phyloP scores from a whole-genome alignment of 805 yeast genomes.

The Ogataea naganishii region DNA sequence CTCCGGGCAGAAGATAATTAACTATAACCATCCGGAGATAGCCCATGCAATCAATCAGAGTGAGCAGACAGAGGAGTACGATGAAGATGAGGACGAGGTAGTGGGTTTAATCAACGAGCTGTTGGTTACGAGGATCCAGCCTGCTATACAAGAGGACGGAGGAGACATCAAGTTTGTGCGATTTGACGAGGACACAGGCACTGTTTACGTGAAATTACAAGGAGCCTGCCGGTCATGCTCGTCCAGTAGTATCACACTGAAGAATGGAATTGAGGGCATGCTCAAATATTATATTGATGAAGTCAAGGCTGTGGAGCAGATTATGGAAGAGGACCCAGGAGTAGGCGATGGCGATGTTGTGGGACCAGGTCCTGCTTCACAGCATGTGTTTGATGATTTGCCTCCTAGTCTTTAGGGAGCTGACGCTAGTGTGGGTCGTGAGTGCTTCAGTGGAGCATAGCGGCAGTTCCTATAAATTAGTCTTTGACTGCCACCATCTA shows the following conservation, averaged over 20 bases:
- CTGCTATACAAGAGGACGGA: conserved; percentile 98
- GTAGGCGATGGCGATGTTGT: conserved; percentile 28
- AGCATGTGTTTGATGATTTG: conserved; percentile 15
- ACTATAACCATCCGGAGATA: conserved; percentile 25
- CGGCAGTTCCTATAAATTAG: no score
- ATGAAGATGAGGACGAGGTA: conserved; percentile 70
- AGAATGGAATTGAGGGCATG: conserved; percentile 97
- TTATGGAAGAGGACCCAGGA: conserved; percentile 78
- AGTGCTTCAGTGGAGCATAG: background rate
- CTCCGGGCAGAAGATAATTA: conserved; percentile 48
- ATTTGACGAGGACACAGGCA: conserved; percentile 78
- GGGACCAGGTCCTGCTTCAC: conserved; percentile 6
- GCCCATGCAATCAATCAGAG: conserved; percentile 25
- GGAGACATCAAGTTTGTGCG: conserved; percentile 91
- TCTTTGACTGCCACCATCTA: no score
- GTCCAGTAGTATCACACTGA: conserved; percentile 82
- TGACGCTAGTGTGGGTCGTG: conserved; percentile 1
- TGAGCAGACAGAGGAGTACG: conserved; percentile 31
- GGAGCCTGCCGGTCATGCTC: conserved; percentile 97
- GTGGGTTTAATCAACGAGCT: conserved; percentile 87
- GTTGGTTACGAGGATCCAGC: conserved; percentile 89
- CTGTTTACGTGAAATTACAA: conserved; percentile 78
- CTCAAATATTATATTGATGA: conserved; percentile 94
- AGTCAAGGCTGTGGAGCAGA: conserved; percentile 80
- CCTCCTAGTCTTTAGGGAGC: conserved; percentile 24